Evolutionary conservation across 1,139 yeast species (phyloP).

Genomic region (Meyerozyma sp.): DNA sequence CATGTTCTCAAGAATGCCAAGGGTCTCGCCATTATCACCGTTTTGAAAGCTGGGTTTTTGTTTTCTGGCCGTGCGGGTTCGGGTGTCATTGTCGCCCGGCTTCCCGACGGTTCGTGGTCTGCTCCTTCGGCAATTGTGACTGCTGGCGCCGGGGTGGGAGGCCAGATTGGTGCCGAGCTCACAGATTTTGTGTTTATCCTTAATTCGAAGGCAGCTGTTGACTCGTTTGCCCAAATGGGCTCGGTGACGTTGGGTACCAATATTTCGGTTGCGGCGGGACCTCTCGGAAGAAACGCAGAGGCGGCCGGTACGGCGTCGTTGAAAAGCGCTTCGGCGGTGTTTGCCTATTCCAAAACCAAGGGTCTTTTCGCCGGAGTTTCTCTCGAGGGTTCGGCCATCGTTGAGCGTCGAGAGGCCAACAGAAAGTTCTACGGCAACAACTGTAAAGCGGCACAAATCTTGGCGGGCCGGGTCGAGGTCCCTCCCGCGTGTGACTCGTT

Average conservation of each 20-base stretch:
- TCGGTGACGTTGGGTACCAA: conserved; percentile 95
- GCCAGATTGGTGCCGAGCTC: conserved; percentile 92
- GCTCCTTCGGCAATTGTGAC: conserved; percentile 94
- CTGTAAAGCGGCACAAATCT: conserved; percentile 79
- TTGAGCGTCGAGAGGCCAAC: conserved; percentile 96
- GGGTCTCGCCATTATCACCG: conserved; percentile 88
- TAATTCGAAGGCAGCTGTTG: conserved; percentile 83
- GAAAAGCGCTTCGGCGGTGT: conserved; percentile 84
- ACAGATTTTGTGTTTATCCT: conserved; percentile 95
- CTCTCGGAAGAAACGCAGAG: conserved; percentile 95
- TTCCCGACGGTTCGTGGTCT: conserved; percentile 97
- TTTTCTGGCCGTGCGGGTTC: conserved; percentile 98
- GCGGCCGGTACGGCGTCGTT: conserved; percentile 95
- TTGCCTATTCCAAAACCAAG: conserved; percentile 90
- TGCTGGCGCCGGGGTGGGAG: conserved; percentile 99
- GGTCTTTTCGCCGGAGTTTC: conserved; percentile 98
- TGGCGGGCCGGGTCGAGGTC: conserved; percentile 81
- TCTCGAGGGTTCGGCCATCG: conserved; percentile 89
- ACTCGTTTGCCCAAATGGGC: conserved; percentile 90
- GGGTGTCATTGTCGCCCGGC: conserved; percentile 89
- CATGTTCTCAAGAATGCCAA: conserved; percentile 82
- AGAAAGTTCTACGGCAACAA: conserved; percentile 86
- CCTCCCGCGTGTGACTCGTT: conserved; percentile 93
- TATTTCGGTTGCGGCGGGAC: conserved; percentile 96
- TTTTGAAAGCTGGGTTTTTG: conserved; percentile 90